Percentiles rank a stretch among this genome's conserved stretches.
phyloP scores from a whole-genome alignment of 331 rosid species.

The Phaseolus coccineus region DNA sequence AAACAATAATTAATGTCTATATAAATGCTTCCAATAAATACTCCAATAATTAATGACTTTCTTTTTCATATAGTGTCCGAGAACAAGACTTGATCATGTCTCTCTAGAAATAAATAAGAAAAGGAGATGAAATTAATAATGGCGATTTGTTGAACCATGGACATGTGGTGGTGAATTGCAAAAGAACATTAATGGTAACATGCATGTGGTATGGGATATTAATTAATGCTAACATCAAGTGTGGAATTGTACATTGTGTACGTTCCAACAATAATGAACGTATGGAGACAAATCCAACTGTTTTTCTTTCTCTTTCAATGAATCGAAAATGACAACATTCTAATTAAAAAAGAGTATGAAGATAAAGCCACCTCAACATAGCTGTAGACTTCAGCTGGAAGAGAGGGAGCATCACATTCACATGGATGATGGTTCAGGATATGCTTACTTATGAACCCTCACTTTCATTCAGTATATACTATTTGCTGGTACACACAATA shows the following conservation, averaged over 20 bases:
- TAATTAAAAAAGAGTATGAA: background rate
- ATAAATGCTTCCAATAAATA: constrained; percentile 4
- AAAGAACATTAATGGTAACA: background rate
- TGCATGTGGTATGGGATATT: background rate
- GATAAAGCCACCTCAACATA: constrained; percentile 47
- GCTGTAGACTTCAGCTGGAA: constrained; percentile 33
- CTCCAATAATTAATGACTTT: background rate
- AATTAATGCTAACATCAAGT: background rate
- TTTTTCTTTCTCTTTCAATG: constrained; percentile 4
- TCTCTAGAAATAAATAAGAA: background rate
- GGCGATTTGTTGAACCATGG: background rate
- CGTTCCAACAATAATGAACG: constrained; percentile 32
- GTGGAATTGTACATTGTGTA: background rate
- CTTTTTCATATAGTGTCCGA: background rate
- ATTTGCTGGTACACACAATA: too few species aligned
- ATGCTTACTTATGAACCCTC: constrained; percentile 14
- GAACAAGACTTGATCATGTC: constrained; percentile 21
- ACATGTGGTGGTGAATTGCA: background rate
- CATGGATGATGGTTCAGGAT: constrained; percentile 10
- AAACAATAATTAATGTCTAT: background rate
- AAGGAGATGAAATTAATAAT: background rate
- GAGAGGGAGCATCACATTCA: constrained; percentile 39
- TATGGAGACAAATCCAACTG: constrained; percentile 34
- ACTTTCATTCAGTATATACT: background rate
- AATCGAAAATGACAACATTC: constrained; percentile 6